Evolutionary conservation across 495 filamentous ascomycete species (phyloP).

Genomic region (Zalerion maritima): DNA sequence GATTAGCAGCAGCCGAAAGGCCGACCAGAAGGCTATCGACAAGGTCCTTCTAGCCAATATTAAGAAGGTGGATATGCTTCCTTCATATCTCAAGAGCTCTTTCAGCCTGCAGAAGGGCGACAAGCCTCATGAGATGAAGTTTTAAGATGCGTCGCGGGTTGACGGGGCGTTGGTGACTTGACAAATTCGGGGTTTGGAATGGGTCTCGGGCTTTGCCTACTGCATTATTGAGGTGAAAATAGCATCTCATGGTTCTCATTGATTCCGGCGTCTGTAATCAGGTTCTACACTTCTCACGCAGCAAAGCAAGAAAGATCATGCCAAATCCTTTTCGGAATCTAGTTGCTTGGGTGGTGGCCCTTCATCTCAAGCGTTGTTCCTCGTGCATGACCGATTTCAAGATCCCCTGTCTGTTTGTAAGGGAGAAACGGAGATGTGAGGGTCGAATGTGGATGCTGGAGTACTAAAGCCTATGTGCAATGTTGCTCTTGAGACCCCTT

Average conservation of each 20-base stretch:
- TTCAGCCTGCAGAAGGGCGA: slow-evolving; percentile 98
- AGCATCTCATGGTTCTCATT: slow-evolving; percentile 41
- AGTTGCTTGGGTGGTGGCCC: too few species aligned
- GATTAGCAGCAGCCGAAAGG: slow-evolving; percentile 71
- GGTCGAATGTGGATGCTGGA: too few species aligned
- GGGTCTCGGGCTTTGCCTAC: slow-evolving; percentile 37
- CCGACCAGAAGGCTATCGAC: slow-evolving; percentile 95
- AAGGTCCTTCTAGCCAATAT: slow-evolving; percentile 79
- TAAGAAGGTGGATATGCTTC: slow-evolving; percentile 87
- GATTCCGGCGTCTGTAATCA: slow-evolving; percentile 43
- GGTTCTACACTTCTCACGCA: too few species aligned
- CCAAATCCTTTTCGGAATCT: too few species aligned
- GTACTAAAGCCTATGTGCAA: too few species aligned
- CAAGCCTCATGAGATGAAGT: slow-evolving; percentile 96
- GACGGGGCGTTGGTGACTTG: slow-evolving; percentile 17
- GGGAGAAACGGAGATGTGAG: too few species aligned
- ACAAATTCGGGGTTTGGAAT: slow-evolving; percentile 26
- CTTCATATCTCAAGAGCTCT: slow-evolving; percentile 75
- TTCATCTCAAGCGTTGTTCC: too few species aligned
- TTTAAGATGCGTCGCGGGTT: slow-evolving; percentile 37
- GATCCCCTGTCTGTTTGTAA: too few species aligned
- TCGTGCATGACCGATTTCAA: too few species aligned
- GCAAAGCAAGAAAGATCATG: too few species aligned
- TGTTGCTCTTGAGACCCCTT: too few species aligned
- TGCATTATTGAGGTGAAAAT: slow-evolving; percentile 43